Evolutionary conservation across 78 protist species (phyloP), one percentile per base, ranked within the genome.

Genomic region (Dictyostelium intermedium): DNA sequence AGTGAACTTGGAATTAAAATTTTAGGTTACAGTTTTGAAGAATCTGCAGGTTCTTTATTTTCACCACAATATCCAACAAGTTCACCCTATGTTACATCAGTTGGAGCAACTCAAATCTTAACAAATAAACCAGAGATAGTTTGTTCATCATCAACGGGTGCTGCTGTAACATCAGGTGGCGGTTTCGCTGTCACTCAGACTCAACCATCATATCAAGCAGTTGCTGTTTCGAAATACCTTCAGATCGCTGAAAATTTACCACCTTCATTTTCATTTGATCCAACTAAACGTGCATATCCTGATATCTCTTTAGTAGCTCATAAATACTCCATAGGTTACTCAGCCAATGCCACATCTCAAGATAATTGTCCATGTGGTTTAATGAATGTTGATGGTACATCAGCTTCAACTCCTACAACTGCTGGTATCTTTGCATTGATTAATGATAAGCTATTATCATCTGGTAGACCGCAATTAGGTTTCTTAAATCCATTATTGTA

Each of bases 241-340:
- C 39, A 30, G 3, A 32, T 18, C 27, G 53, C 25, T 2, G 50
- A 74, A 0, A 94, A 93, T 16, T 10, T 92, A 77, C 13, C 20
- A 25, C 39, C 45, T 8, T 41, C 82, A 35, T 41, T 23, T 39
- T n/a, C 56, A n/a, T 97, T 73, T 73, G 95, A 97, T 85, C 45
- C 76, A 20, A 8, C 87, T 23, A 96, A 96, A n/a, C 85, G 98
- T 5, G 97, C 95, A 1, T 97, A 96, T 91, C 98, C 98, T 13
- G 98, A 97, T 91, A 56, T 97, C 13, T 43, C 97, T 0, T 85
- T 92, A 1, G 93, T 95, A 23, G 95, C 95, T 1, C 92, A 84
- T 37, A 50, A 41, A 69, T 76, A 61, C 16, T 32, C 34, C 5
- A 76, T 76, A 23, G 61, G 27, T 16, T 76, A 76, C n/a, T 20